Percentiles rank a stretch among this genome's conserved stretches.
phyloP scores from a whole-genome alignment of 2,329 filamentous ascomycete genomes.

The Apiospora hydei region DNA sequence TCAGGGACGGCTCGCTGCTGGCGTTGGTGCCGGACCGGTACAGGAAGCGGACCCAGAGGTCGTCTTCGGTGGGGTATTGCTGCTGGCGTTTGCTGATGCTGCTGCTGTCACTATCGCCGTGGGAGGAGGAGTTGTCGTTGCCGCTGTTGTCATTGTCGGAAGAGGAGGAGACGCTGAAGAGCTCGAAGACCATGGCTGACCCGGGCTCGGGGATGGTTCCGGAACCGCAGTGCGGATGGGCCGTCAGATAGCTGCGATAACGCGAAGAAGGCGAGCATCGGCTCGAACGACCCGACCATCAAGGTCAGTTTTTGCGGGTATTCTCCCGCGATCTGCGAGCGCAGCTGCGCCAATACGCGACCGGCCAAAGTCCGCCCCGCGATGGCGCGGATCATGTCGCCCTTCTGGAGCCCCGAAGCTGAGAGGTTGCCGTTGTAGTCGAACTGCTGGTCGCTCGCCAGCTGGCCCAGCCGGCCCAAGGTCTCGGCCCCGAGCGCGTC shows the following conservation, averaged over 20 bases:
- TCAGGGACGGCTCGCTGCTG: conserved; percentile 40
- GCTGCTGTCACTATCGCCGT: not conserved
- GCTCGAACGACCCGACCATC: conserved; percentile 61
- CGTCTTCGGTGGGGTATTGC: conserved; percentile 40
- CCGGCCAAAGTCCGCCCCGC: conserved; percentile 60
- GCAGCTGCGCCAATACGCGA: conserved; percentile 52
- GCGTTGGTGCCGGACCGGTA: conserved; percentile 58
- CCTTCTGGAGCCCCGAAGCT: conserved; percentile 55
- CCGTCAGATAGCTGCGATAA: conserved; percentile 53
- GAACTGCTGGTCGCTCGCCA: conserved; percentile 75
- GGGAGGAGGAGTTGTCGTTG: too few relatives aligned
- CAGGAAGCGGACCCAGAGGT: conserved; percentile 62
- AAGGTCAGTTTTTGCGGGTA: conserved; percentile 56
- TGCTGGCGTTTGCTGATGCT: not conserved
- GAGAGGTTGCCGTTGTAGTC: conserved; percentile 61
- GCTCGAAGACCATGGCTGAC: conserved; percentile 77
- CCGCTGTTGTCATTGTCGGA: conserved; percentile 31
- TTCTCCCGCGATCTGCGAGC: conserved; percentile 50
- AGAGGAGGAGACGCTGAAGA: conserved; percentile 52
- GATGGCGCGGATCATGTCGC: conserved; percentile 55
- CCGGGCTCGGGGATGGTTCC: conserved; percentile 69
- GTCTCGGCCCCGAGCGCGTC: conserved; percentile 49
- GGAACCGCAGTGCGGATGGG: conserved; percentile 60
- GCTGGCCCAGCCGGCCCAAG: conserved; percentile 61
- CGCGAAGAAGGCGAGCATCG: conserved; percentile 62